Base-by-base conservation (phyloP, 2,329 filamentous ascomycete species). In the Macroventuria anomochaeta region DNA sequence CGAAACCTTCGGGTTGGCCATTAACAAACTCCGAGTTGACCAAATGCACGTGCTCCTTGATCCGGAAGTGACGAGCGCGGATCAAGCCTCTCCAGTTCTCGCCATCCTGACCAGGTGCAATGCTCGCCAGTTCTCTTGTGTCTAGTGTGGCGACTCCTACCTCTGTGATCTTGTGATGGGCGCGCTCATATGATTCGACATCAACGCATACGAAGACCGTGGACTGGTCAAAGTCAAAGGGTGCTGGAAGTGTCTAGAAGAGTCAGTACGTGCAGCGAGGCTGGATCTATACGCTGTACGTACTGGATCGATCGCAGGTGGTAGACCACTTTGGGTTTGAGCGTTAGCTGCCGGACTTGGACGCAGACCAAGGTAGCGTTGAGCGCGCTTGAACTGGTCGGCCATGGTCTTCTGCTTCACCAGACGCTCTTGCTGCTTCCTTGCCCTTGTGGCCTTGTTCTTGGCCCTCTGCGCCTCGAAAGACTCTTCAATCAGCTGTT, bases 141-240 rank as follows among this genome's bases (percentile, higher is more conserved):
- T 97, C 92, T 0, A 97, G 79, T 2, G 88, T 87, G 1, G 91
- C 88, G 33, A 99, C 80, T 0, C 95, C 95, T 32, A 99, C 81
- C 73, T 99, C 95, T 0, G 93, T 96, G 53, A 97, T 82, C 11
- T 84, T 78, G 28, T 81, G 77, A 11, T 85, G 83, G 37, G 84
- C 79, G 18, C 77, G 75, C 72, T 99, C 95, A 53, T 87, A 90
- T 1, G 88, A 86, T 73, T 99, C 95, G 26, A 95, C 79, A 64
- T 99, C 95, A 37, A 97, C 80, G 57, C 84, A 86, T 53, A 96
- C 79, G 62, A 97, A 88, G 7, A 96, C 80, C 0, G 78, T 62
- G n/a, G 73, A 70, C 36, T 81, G 63, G 67, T 84, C 75, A 32
- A 86, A 63, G 0, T 65, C 66, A 2, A 65, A 70, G 41, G 68